Evolutionary conservation across 2,329 filamentous ascomycete genomes (phyloP), one percentile per base, ranked within the genome.

Genomic region (Botrytis byssoidea): DNA sequence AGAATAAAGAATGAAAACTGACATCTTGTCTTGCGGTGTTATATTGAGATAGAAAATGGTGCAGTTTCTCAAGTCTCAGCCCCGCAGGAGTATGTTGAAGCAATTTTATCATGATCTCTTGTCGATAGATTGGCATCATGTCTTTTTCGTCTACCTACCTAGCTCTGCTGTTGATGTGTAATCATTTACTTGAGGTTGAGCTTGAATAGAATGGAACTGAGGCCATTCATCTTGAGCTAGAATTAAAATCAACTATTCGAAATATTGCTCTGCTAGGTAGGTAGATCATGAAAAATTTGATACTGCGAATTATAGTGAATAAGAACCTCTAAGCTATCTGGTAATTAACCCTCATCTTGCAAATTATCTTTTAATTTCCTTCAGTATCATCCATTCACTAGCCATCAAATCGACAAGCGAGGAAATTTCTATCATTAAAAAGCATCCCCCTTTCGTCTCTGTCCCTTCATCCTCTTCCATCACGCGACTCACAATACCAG

Each of bases 1-100:
- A 51, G 12, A 16, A 3, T 25, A 7, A 10, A 51, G 2, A 51
- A 1, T 7, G 10, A 14, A 51, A 2, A n/a, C 25, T 51, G 25
- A 51, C 25, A 51, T 7, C 12, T n/a, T 4, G 5, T n/a, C 2
- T n/a, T 51, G 32, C 2, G 1, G 48, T 51, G 6, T 37, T 10
- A 7, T 5, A 22, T 3, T 37, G 16, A 1, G 5, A 37, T 61
- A 1, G 5, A 10, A 25, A 25, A 37, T 61, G 16, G 59, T 37
- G 16, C 10, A 61, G 1, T 2, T 1, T 6, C 0, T 25, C 32
- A 25, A 37, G 10, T 37, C 55, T 18, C 2, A 20, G 1, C 1
- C 7, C 7, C 7, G 22, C 12, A 16, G 10, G 14, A 37, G 32
- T 2, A 61, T 9, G 14, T 14, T 14, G 32, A n/a, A 1, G 10